Evolutionary conservation across 164 flowering plant species (phyloP).

Genomic region (Tetracentron sinense): DNA sequence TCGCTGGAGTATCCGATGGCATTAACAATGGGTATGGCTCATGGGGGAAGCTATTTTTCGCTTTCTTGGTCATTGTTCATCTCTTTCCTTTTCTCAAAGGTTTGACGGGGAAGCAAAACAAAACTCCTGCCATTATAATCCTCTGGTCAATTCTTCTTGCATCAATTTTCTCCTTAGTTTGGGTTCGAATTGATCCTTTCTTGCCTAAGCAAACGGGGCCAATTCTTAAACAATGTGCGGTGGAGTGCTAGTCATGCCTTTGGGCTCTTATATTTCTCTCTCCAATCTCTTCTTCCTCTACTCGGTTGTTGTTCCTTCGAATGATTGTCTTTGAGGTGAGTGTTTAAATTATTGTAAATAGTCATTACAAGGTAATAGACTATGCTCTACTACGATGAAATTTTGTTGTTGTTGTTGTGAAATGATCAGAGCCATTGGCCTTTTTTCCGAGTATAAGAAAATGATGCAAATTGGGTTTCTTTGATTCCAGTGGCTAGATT

Average conservation of each 20-base stretch:
- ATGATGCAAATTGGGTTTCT: too few species aligned
- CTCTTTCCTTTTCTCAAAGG: constrained; percentile 71
- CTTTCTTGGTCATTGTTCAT: constrained; percentile 72
- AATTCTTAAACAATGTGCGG: constrained; percentile 52
- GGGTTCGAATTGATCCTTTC: constrained; percentile 78
- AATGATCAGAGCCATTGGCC: too few species aligned
- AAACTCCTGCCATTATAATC: constrained; percentile 74
- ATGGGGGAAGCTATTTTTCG: constrained; percentile 74
- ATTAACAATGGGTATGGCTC: constrained; percentile 72
- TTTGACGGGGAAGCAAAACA: constrained; percentile 64
- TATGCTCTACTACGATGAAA: neutral
- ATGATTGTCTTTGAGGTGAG: neutral
- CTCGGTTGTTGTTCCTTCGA: neutral
- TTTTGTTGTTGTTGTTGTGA: neutral
- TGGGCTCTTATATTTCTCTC: neutral
- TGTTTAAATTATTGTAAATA: neutral
- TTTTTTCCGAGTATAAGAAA: too few species aligned
- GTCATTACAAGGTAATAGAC: neutral
- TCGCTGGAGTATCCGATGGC: constrained; percentile 68
- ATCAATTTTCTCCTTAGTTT: constrained; percentile 65
- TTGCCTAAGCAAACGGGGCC: constrained; percentile 60
- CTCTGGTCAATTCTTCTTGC: constrained; percentile 77
- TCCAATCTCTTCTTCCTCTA: neutral
- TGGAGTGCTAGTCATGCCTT: constrained; percentile 34
- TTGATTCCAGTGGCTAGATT: too few species aligned